Percentiles rank a stretch among this genome's conserved stretches.
phyloP scores from a whole-genome alignment of 306 rosid genomes.

The Arachis stenosperma region DNA sequence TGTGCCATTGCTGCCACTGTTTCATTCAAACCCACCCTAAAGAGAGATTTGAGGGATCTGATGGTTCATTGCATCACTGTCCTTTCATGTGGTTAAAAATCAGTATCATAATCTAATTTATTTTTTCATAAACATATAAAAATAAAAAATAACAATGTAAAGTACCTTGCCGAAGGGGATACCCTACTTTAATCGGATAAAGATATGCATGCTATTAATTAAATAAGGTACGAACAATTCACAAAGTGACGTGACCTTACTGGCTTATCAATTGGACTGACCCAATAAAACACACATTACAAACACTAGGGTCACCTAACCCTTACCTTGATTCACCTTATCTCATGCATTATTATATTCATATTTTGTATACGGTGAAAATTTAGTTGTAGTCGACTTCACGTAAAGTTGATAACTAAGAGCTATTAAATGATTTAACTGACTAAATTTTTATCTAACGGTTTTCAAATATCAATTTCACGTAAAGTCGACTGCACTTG shows the following conservation, averaged over 20 bases:
- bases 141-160: not conserved
- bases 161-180: slow-evolving; percentile 39
- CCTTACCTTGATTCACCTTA: not conserved
- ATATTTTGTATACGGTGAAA: not conserved
- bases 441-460: too few relatives aligned
- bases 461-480: too few relatives aligned
- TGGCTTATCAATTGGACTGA: slow-evolving; percentile 39
- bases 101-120: slow-evolving; percentile 2
- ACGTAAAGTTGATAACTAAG: too few relatives aligned
- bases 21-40: slow-evolving; percentile 32
- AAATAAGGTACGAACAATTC: slow-evolving; percentile 20
- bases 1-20: slow-evolving; percentile 42
- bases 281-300: slow-evolving; percentile 12
- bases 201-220: slow-evolving; percentile 31
- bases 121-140: not conserved
- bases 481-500: too few relatives aligned
- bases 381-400: too few relatives aligned
- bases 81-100: slow-evolving; percentile 47
- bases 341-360: slow-evolving; percentile 13
- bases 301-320: slow-evolving; percentile 33
- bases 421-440: too few relatives aligned
- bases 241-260: slow-evolving; percentile 37
- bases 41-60: slow-evolving; percentile 38
- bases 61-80: slow-evolving; percentile 43
- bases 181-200: slow-evolving; percentile 40